phyloP scores from a whole-genome alignment of 2,329 filamentous ascomycete genomes.

The Monosporascus sp. region DNA sequence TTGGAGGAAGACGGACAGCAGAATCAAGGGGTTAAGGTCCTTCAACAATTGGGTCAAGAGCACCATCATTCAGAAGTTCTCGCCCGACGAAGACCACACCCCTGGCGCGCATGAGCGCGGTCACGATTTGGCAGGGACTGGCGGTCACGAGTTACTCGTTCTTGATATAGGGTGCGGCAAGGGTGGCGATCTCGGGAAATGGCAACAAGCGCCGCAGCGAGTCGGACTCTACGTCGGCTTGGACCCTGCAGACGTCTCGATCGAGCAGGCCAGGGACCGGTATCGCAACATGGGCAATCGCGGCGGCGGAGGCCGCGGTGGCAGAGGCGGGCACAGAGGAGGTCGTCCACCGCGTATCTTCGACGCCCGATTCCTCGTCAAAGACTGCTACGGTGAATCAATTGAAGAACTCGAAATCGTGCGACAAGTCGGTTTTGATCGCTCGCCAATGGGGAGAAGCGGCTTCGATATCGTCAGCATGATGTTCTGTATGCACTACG shows the following conservation, averaged over 20 bases:
- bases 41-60: constrained; percentile 99
- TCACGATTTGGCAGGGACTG: constrained; percentile 31
- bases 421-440: constrained; percentile 80
- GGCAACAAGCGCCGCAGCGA: constrained; percentile 86
- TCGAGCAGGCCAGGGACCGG: constrained; percentile 82
- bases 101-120: constrained; percentile 53
- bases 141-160: constrained; percentile 64
- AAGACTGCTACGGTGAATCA: constrained; percentile 86
- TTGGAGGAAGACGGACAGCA: constrained; percentile 89
- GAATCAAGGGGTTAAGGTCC: constrained; percentile 87
- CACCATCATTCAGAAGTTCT: constrained; percentile 94
- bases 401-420: constrained; percentile 79
- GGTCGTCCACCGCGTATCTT: constrained; percentile 57
- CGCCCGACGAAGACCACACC: constrained; percentile 68
- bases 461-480: constrained; percentile 96
- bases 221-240: constrained; percentile 93
- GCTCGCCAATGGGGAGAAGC: constrained; percentile 64
- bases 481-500: constrained; percentile 99
- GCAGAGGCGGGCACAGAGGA: constrained; percentile 40
- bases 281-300: constrained; percentile 67
- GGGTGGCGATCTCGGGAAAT: constrained; percentile 90
- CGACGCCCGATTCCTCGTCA: constrained; percentile 80
- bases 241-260: constrained; percentile 87
- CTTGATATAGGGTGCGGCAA: constrained; percentile 96
- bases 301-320: constrained; percentile 45